Evolutionary conservation across 2,329 filamentous ascomycete species (phyloP).

Genomic region (Colletotrichum salicis): DNA sequence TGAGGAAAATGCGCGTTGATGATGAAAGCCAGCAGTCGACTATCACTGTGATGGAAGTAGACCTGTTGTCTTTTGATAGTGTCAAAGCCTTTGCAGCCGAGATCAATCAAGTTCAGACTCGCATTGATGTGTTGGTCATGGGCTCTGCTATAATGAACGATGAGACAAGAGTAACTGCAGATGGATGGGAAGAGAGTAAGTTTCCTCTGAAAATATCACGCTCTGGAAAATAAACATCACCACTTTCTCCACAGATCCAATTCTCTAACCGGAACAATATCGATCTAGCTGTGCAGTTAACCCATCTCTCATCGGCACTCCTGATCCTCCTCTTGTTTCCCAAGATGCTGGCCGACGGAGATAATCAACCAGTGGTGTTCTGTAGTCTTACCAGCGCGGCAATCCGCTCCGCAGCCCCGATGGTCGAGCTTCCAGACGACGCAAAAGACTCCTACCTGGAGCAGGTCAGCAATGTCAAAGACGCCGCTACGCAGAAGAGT

Average conservation of each 20-base stretch:
- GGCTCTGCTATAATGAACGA: slow-evolving; percentile 7
- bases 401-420: not conserved
- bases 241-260: not conserved
- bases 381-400: not conserved
- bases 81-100: not conserved
- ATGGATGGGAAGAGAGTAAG: slow-evolving; percentile 6
- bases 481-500: not conserved
- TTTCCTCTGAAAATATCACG: not conserved
- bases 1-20: not conserved
- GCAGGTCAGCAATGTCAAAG: not conserved
- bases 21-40: not conserved
- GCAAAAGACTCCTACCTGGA: not conserved
- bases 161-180: not conserved
- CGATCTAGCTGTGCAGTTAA: not conserved
- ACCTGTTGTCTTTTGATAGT: not conserved
- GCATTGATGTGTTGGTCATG: not conserved
- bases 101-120: not conserved
- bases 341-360: not conserved
- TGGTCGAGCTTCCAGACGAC: slow-evolving; percentile 1
- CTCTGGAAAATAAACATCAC: not conserved
- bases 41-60: not conserved
- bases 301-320: not conserved
- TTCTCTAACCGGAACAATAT: not conserved
- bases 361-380: not conserved
- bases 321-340: not conserved